A percentile compares a stretch with the other conserved stretches of the same genome.
Conservation (phyloP, 2,329 filamentous ascomycete species). For the Pseudocercospora eumusae region DNA sequence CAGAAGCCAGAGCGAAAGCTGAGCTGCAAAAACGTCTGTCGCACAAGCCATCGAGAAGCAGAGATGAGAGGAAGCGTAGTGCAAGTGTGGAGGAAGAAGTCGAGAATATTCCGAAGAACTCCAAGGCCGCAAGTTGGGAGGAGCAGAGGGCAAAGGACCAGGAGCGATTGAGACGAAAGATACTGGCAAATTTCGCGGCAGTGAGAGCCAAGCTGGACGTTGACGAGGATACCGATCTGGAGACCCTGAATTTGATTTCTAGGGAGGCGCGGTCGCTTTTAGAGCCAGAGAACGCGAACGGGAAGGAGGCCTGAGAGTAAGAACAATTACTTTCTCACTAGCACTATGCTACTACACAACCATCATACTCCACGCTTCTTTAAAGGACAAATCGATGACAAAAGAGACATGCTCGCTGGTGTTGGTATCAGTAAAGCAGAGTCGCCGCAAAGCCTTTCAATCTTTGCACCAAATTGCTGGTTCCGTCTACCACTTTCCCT, state of each 20-base stretch:
- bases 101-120: background rate
- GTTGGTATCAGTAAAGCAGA: slow-evolving; percentile 22
- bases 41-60: background rate
- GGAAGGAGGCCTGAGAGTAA: background rate
- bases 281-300: too few relatives aligned
- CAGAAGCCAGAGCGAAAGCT: background rate
- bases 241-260: too few relatives aligned
- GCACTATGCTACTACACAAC: slow-evolving; percentile 20
- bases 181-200: too few relatives aligned
- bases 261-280: too few relatives aligned
- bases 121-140: too few relatives aligned
- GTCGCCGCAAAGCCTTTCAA: slow-evolving; percentile 13
- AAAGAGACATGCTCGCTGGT: slow-evolving; percentile 22
- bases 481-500: slow-evolving; percentile 8
- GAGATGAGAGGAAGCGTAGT: background rate
- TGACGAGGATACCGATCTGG: too few relatives aligned
- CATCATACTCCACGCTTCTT: slow-evolving; percentile 24
- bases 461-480: slow-evolving; percentile 6
- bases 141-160: too few relatives aligned
- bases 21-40: background rate
- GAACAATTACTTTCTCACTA: slow-evolving; percentile 9
- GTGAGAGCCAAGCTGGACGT: too few relatives aligned
- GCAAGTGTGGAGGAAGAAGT: background rate
- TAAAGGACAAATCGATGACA: slow-evolving; percentile 14
- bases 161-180: too few relatives aligned